Percentiles rank a stretch among this genome's conserved stretches.
phyloP scores from a whole-genome alignment of 176 grass and related monocot genomes.

The Areca catechu region DNA sequence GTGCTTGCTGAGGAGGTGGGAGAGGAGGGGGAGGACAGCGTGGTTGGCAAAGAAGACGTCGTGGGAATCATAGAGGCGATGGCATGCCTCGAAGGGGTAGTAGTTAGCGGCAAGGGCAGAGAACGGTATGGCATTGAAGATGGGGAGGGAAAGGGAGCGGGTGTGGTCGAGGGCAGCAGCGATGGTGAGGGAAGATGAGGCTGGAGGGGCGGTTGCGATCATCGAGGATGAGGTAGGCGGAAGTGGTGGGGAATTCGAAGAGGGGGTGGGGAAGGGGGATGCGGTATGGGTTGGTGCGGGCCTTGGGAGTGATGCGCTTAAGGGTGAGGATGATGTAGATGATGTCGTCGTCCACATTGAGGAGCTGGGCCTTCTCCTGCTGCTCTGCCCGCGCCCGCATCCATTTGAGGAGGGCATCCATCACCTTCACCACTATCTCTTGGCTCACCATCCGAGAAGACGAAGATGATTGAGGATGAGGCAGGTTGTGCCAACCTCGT shows the following conservation, averaged over 20 bases:
- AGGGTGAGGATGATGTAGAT: too few relatives aligned
- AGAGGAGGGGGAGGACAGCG: too few relatives aligned
- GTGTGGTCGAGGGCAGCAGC: conserved; percentile 29
- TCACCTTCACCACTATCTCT: conserved; percentile 23
- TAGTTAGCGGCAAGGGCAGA: conserved; percentile 64
- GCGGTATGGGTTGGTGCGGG: conserved; percentile 27
- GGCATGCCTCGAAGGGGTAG: conserved; percentile 58
- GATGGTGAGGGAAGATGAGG: conserved; percentile 16
- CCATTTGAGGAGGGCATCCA: conserved; percentile 41
- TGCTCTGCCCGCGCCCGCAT: conserved; percentile 37
- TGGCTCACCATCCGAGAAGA: conserved; percentile 7
- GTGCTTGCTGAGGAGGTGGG: too few relatives aligned
- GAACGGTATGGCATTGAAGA: conserved; percentile 48
- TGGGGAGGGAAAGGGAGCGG: conserved; percentile 34
- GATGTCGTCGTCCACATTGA: too few relatives aligned
- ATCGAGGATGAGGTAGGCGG: conserved; percentile 54
- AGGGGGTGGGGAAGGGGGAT: conserved; percentile 46
- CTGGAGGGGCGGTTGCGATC: conserved; percentile 19
- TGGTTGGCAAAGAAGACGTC: too few relatives aligned
- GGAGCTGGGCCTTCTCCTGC: too few relatives aligned
- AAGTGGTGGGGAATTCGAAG: conserved; percentile 20
- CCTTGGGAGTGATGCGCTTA: conserved; percentile 26
- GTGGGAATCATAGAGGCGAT: conserved; percentile 46
- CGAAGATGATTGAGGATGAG: too few relatives aligned
- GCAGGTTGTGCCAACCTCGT: too few relatives aligned